Conservation (phyloP, 2,329 filamentous ascomycete species). For the Conoideocrella luteorostrata region DNA sequence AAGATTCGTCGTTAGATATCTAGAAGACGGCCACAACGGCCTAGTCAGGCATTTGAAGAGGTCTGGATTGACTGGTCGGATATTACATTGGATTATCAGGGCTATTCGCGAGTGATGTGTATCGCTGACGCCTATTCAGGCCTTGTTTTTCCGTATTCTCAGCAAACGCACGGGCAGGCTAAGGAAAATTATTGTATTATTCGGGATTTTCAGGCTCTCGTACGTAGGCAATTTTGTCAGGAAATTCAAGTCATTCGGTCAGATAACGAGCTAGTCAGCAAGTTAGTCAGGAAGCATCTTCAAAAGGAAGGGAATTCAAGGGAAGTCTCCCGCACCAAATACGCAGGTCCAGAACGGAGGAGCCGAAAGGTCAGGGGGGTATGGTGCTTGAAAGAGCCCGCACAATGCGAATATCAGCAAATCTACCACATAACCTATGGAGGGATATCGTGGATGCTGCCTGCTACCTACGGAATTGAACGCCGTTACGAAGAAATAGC, state of each 20-base stretch:
- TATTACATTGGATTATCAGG: neutral
- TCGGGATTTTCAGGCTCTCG: neutral
- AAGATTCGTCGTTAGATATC: neutral
- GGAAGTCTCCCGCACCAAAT: neutral
- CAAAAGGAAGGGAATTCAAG: neutral
- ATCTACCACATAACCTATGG: neutral
- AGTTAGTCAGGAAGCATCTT: neutral
- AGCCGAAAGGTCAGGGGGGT: constrained; percentile 1
- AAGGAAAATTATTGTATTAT: neutral
- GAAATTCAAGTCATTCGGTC: neutral
- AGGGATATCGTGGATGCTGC: neutral
- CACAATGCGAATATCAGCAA: constrained; percentile 1
- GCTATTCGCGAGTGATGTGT: neutral
- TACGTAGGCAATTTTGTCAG: neutral
- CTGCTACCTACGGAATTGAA: constrained; percentile 2
- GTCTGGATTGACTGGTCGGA: neutral
- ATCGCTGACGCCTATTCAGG: neutral
- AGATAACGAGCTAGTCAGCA: neutral
- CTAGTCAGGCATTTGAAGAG: neutral
- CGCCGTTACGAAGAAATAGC: neutral
- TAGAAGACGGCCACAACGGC: neutral
- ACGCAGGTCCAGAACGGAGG: constrained; percentile 5
- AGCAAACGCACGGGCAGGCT: neutral
- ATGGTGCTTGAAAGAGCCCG: neutral
- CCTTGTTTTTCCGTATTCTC: neutral